phyloP scores from a whole-genome alignment of 2,329 filamentous ascomycete genomes.

The Claviceps pusilla region DNA sequence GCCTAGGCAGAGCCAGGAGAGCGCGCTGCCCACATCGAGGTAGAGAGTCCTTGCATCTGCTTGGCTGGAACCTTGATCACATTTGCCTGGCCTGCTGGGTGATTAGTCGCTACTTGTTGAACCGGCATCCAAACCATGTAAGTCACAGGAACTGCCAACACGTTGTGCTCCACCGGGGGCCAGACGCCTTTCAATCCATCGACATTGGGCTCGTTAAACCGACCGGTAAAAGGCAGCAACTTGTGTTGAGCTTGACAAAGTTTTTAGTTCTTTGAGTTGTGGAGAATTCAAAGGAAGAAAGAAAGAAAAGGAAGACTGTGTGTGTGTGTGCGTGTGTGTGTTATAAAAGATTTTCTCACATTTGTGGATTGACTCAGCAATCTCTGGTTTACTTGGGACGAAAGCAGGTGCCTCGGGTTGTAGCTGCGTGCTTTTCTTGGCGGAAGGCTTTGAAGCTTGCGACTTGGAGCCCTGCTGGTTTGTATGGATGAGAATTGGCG shows the following conservation, averaged over 20 bases:
- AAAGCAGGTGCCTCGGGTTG: background rate
- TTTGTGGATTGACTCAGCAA: background rate
- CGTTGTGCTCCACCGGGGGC: background rate
- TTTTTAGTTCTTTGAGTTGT: background rate
- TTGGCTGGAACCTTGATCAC: background rate
- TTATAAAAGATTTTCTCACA: background rate
- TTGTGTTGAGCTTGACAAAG: background rate
- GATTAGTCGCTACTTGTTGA: background rate
- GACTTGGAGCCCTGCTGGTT: background rate
- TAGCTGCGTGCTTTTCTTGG: background rate
- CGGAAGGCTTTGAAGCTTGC: background rate
- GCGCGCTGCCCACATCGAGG: conserved; percentile 1
- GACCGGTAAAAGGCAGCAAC: conserved; percentile 1
- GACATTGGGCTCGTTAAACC: background rate
- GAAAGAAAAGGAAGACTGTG: too few species aligned
- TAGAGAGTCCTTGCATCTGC: conserved; percentile 1
- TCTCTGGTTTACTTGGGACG: background rate
- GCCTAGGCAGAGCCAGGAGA: background rate
- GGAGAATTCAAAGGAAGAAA: background rate
- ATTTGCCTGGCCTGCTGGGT: background rate
- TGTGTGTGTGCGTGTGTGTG: too few species aligned
- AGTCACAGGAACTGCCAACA: background rate
- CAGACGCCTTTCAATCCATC: background rate
- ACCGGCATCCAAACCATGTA: conserved; percentile 2
- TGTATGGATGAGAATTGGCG: background rate